These are phyloP conservation scores for Talaromyces funiculosus DNA, from an alignment of 2,329 filamentous ascomycete genomes.

Conservation along the genomic window DNA sequence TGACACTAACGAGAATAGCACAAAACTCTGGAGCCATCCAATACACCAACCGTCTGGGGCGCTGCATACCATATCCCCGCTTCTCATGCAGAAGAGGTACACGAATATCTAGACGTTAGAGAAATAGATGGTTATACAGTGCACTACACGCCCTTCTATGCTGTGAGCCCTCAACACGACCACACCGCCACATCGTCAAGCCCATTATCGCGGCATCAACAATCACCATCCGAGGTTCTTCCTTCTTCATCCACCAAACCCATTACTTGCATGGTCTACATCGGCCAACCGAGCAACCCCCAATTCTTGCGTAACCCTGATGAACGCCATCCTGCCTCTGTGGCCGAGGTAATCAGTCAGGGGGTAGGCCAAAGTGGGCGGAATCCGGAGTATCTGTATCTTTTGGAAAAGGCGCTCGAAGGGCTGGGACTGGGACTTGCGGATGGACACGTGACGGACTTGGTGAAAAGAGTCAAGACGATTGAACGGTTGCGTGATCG, in stretches of 20 bases:
- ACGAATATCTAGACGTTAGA: slow-evolving; percentile 85
- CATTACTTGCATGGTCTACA: slow-evolving; percentile 71
- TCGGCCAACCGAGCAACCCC: slow-evolving; percentile 85
- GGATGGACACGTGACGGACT: slow-evolving; percentile 78
- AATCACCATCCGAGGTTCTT: neutral
- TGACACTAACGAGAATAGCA: slow-evolving; percentile 23
- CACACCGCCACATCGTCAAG: neutral
- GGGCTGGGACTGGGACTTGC: slow-evolving; percentile 68
- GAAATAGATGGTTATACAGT: slow-evolving; percentile 98
- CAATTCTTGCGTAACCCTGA: slow-evolving; percentile 63
- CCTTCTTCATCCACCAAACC: slow-evolving; percentile 20
- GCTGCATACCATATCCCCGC: slow-evolving; percentile 80
- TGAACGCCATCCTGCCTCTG: slow-evolving; percentile 65
- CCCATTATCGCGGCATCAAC: slow-evolving; percentile 3
- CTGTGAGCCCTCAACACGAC: slow-evolving; percentile 35
- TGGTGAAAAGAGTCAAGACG: slow-evolving; percentile 65
- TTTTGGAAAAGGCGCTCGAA: slow-evolving; percentile 68
- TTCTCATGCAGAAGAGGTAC: slow-evolving; percentile 69
- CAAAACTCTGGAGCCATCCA: slow-evolving; percentile 27
- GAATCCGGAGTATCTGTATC: slow-evolving; percentile 83
- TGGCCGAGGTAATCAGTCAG: slow-evolving; percentile 74
- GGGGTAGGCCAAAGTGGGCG: slow-evolving; percentile 78
- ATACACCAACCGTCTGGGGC: slow-evolving; percentile 68
- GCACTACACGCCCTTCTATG: slow-evolving; percentile 80
- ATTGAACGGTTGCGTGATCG: slow-evolving; percentile 45